Percentiles rank a stretch among this genome's conserved stretches.
phyloP scores from a whole-genome alignment of 1,139 yeast species.

The Yamadazyma friedrichii region DNA sequence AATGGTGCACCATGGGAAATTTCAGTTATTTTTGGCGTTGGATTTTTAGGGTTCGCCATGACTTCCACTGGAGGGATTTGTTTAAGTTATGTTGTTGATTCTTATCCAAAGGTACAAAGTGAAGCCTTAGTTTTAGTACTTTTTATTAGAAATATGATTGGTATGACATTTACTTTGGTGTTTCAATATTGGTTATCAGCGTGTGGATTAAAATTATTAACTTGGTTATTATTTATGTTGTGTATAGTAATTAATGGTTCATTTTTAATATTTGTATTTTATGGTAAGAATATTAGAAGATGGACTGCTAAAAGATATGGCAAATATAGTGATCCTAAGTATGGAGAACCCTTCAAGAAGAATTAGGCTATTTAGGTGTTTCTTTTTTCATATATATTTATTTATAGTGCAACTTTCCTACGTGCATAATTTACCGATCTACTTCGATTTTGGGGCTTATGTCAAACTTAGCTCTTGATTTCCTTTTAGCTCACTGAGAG shows the following conservation, averaged over 20 bases:
- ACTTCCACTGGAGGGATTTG: constrained; percentile 55
- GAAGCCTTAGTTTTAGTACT: constrained; percentile 53
- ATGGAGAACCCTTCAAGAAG: constrained; percentile 14
- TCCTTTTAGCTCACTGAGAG: too few relatives aligned
- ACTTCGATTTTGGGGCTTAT: too few relatives aligned
- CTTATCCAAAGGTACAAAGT: constrained; percentile 55
- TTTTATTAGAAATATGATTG: constrained; percentile 47
- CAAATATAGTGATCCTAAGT: constrained; percentile 19
- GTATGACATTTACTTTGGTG: constrained; percentile 46
- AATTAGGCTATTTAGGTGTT: background rate
- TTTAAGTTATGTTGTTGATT: constrained; percentile 57
- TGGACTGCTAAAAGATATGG: constrained; percentile 25
- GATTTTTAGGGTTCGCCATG: constrained; percentile 56
- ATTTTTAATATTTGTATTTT: constrained; percentile 32
- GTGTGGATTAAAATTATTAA: constrained; percentile 34
- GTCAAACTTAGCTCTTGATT: too few relatives aligned
- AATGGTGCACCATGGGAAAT: constrained; percentile 48
- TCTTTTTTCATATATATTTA: too few relatives aligned
- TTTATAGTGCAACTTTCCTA: background rate
- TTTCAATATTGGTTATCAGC: constrained; percentile 47
- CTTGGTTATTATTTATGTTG: constrained; percentile 50
- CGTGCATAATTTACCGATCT: too few relatives aligned
- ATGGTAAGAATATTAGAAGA: constrained; percentile 40
- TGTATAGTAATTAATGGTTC: constrained; percentile 42
- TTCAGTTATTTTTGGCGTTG: constrained; percentile 52